phyloP scores from a whole-genome alignment of 305 asterid genomes.

The Fraxinus latifolia region DNA sequence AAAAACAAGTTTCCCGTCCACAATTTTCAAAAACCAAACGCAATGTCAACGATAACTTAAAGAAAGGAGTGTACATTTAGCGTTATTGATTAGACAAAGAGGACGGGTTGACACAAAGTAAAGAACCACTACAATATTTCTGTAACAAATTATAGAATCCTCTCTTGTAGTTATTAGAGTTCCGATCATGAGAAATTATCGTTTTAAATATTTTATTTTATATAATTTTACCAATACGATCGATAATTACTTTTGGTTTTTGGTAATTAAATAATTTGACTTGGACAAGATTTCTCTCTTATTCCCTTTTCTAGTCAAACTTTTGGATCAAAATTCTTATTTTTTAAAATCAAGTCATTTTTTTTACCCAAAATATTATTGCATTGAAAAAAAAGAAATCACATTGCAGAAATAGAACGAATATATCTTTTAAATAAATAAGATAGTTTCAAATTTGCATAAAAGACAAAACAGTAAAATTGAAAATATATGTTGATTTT shows the following conservation, averaged over 20 bases:
- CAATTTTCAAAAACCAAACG: not conserved
- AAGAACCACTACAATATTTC: not conserved
- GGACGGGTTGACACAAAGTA: not conserved
- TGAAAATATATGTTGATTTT: not conserved
- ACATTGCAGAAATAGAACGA: not conserved
- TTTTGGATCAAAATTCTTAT: not conserved
- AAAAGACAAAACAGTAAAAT: not conserved
- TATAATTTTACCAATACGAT: not conserved
- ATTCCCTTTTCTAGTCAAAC: not conserved
- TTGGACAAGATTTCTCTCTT: not conserved
- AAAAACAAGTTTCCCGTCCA: not conserved
- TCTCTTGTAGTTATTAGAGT: not conserved
- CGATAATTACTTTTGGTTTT: not conserved
- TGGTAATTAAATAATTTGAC: not conserved
- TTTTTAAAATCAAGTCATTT: not conserved
- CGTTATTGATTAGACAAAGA: not conserved
- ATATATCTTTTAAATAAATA: no score
- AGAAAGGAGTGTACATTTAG: not conserved
- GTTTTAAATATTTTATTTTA: not conserved
- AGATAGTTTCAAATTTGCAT: not conserved
- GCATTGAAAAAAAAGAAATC: not conserved
- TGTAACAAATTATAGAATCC: not conserved
- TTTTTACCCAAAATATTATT: not conserved
- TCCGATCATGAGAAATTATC: not conserved
- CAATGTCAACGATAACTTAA: not conserved